Percentiles rank a stretch among this genome's conserved stretches.
Evolutionary conservation across 257 asterid species (phyloP).

Genomic region (Cruciata laevipes): DNA sequence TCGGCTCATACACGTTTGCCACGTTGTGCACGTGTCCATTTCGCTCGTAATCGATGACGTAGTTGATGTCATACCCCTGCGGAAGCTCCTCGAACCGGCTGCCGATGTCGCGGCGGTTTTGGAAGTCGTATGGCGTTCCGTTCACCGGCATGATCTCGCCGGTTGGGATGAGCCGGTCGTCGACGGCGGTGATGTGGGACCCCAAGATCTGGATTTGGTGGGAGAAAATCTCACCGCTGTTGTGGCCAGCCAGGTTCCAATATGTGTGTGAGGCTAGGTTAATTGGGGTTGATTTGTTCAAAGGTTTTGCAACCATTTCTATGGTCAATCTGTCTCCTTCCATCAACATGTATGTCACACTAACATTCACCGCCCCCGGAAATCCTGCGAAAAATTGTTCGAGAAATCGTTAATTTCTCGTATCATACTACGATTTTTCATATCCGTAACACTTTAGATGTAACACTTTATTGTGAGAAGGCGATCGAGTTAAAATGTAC

Average conservation of each 20-base stretch:
- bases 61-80: conserved; percentile 67
- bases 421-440: no score
- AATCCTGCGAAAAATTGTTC: conserved; percentile 40
- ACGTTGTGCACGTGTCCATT: conserved; percentile 32
- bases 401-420: no score
- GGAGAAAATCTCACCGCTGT: conserved; percentile 50
- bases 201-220: conserved; percentile 51
- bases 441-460: neutral
- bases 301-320: conserved; percentile 55
- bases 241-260: conserved; percentile 82
- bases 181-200: conserved; percentile 56
- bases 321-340: conserved; percentile 39
- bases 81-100: conserved; percentile 36
- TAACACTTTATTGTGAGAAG: no score
- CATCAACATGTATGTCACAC: conserved; percentile 53
- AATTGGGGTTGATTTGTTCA: conserved; percentile 59
- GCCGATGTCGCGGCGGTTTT: conserved; percentile 35
- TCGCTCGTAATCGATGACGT: conserved; percentile 40
- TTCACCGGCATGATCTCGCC: conserved; percentile 40
- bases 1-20: conserved; percentile 37
- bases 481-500: conserved; percentile 19
- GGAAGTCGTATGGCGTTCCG: conserved; percentile 62
- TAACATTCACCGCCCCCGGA: conserved; percentile 52
- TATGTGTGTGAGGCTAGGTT: conserved; percentile 80
- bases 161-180: conserved; percentile 59